These are phyloP conservation scores for Paramyrothecium roridum DNA, from an alignment of 2,329 filamentous ascomycete species.

Conservation along the genomic window DNA sequence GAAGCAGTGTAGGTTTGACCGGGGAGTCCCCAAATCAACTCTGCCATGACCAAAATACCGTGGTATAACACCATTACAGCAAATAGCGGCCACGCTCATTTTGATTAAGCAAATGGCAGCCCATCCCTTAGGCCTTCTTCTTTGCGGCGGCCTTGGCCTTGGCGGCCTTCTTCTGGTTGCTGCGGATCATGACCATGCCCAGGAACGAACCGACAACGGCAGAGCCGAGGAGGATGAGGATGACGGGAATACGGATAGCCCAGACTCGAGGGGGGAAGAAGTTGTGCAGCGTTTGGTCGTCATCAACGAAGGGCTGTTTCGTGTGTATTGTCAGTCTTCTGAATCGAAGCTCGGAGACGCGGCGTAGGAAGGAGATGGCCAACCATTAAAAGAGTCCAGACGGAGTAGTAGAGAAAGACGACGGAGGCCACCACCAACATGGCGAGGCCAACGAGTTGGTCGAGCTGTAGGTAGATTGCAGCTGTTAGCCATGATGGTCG, in stretches of 20 bases:
- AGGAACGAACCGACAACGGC: constrained; percentile 96
- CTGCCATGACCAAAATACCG: too few relatives aligned
- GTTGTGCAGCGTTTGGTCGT: constrained; percentile 87
- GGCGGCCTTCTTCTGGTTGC: constrained; percentile 94
- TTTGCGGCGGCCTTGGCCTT: constrained; percentile 83
- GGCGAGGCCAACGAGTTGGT: constrained; percentile 72
- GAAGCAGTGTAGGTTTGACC: too few relatives aligned
- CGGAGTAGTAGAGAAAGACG: constrained; percentile 82
- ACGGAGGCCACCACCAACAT: constrained; percentile 64
- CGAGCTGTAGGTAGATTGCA: constrained; percentile 61
- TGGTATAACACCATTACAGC: too few relatives aligned
- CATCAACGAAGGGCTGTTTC: constrained; percentile 89
- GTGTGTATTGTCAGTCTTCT: constrained; percentile 10
- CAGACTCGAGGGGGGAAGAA: constrained; percentile 97
- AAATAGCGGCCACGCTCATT: neutral
- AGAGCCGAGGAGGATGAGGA: constrained; percentile 86
- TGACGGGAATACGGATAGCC: constrained; percentile 98
- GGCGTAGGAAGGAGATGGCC: constrained; percentile 14
- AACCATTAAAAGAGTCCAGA: constrained; percentile 98
- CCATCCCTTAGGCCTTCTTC: constrained; percentile 72
- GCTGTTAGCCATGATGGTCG: constrained; percentile 9
- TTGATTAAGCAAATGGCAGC: neutral
- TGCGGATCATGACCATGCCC: constrained; percentile 96
- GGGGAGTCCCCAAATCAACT: too few relatives aligned
- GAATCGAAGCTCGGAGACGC: neutral